Conservation (phyloP, 2,329 filamentous ascomycete genomes). For the Spiromastix sp. region DNA sequence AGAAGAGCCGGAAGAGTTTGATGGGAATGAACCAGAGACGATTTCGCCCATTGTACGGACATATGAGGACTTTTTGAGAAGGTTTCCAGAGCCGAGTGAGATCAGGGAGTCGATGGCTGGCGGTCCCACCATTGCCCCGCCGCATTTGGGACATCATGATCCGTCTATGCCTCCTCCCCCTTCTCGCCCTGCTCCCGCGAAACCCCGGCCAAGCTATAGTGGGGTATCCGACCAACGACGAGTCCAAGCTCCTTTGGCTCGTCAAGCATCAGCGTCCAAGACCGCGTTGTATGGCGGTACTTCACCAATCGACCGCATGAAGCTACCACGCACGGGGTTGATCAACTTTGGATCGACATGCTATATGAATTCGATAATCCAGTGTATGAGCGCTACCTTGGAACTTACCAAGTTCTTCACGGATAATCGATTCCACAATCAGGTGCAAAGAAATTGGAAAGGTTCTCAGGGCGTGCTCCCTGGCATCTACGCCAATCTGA, state of each 20-base stretch:
- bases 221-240: slow-evolving; percentile 58
- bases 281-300: slow-evolving; percentile 33
- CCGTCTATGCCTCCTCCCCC: slow-evolving; percentile 47
- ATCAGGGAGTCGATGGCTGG: slow-evolving; percentile 48
- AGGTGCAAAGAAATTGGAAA: slow-evolving; percentile 55
- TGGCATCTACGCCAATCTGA: slow-evolving; percentile 50
- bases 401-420: slow-evolving; percentile 53
- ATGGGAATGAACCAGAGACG: slow-evolving; percentile 38
- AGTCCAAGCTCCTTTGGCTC: slow-evolving; percentile 32
- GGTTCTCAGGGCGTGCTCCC: slow-evolving; percentile 54
- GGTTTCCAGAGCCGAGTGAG: slow-evolving; percentile 62
- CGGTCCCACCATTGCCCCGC: slow-evolving; percentile 20
- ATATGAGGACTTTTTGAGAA: slow-evolving; percentile 73
- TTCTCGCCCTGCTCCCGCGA: slow-evolving; percentile 56
- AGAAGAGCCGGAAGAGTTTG: slow-evolving; percentile 33
- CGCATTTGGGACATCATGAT: slow-evolving; percentile 21
- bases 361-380: slow-evolving; percentile 86
- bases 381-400: slow-evolving; percentile 66
- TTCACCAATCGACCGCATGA: slow-evolving; percentile 33
- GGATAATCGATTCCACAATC: slow-evolving; percentile 49
- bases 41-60: slow-evolving; percentile 51
- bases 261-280: slow-evolving; percentile 35
- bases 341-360: slow-evolving; percentile 75
- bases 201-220: slow-evolving; percentile 65
- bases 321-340: slow-evolving; percentile 60